Conservation (phyloP, 306 rosid species). For the Spatholobus suberectus region DNA sequence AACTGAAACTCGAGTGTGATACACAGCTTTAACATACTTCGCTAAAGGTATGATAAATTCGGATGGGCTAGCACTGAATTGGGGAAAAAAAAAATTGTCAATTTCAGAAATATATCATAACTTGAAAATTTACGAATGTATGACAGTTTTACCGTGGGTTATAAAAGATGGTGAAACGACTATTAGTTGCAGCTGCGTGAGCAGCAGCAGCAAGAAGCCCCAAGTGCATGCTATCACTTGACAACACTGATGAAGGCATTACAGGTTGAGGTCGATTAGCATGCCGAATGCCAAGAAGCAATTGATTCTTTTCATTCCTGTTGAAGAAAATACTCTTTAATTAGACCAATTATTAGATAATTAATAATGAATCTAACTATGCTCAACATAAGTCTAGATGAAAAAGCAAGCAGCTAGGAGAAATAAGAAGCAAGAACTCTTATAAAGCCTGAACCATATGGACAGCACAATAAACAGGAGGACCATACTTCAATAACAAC, state of each 20-base stretch:
- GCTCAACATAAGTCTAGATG: not conserved
- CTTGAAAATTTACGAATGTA: not conserved
- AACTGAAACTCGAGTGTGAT: conserved; percentile 92
- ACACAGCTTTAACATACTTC: conserved; percentile 90
- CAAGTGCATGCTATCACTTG: conserved; percentile 99
- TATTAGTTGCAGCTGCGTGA: conserved; percentile 96
- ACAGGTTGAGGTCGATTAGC: conserved; percentile 86
- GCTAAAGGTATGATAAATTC: conserved; percentile 92
- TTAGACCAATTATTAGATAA: conserved; percentile 6
- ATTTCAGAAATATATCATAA: not conserved
- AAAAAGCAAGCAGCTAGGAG: not conserved
- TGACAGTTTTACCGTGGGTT: conserved; percentile 76
- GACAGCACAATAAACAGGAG: not conserved
- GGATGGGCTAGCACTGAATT: conserved; percentile 95
- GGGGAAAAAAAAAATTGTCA: not conserved
- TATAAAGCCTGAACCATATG: conserved; percentile 19
- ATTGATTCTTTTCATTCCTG: conserved; percentile 97
- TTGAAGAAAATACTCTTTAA: conserved; percentile 7
- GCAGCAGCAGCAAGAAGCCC: conserved; percentile 99
- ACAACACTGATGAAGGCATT: conserved; percentile 97
- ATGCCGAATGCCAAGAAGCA: conserved; percentile 92
- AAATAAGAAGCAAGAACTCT: not conserved
- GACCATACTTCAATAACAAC: conserved; percentile 6
- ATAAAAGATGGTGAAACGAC: conserved; percentile 94
- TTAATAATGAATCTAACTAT: not conserved